Base-by-base conservation (phyloP, 2,329 filamentous ascomycete genomes). In the Malbranchea zuffiana region DNA sequence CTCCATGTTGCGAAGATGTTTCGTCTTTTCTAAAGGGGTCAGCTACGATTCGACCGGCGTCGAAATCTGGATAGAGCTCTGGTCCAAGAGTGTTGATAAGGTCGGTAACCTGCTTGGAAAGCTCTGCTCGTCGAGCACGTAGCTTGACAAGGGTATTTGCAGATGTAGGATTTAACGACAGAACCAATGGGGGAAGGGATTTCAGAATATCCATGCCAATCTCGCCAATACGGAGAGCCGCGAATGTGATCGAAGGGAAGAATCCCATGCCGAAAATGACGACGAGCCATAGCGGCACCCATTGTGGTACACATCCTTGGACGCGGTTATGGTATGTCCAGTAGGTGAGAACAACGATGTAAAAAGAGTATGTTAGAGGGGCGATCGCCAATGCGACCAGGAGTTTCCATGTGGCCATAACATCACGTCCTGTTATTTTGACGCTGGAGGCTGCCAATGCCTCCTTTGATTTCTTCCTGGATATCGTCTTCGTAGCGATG, bases 181-280 rank as follows among this genome's bases (percentile, higher is more conserved):
- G 69, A 30, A 93, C 68, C 6, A 98, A 73, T 4, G 90, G 90
- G 6, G 85, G 76, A 11, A 98, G 72, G 0, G 88, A 96, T 62
- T 96, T 98, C 65, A 90, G 68, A 39, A 98, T 95, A 55, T 98
- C 90, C 86, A 98, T 95, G 35, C 88, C 90, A n/a, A 93, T 80
- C 63, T 98, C 90, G 31, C 90, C 90, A 47, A 96, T 93, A 7
- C 90, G 80, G 35, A 98, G 76, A 5, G 90, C 85, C 3, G 86
- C 87, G 58, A 93, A 95, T 0, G 87, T 95, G 50, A 95, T 81
- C 16, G 78, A 73, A 4, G 87, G 82, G 67, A 94, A 94, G 47
- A 92, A 65, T 32, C 84, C 69, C 65, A 83, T 79, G 33, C 86
- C 82, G 25, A 76, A 73, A 6, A 84, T 56, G 45, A 87, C 77